These are phyloP conservation scores for Leccinum rimulosum DNA, from an alignment of 768 basidiomycete species.

Conservation along the genomic window DNA sequence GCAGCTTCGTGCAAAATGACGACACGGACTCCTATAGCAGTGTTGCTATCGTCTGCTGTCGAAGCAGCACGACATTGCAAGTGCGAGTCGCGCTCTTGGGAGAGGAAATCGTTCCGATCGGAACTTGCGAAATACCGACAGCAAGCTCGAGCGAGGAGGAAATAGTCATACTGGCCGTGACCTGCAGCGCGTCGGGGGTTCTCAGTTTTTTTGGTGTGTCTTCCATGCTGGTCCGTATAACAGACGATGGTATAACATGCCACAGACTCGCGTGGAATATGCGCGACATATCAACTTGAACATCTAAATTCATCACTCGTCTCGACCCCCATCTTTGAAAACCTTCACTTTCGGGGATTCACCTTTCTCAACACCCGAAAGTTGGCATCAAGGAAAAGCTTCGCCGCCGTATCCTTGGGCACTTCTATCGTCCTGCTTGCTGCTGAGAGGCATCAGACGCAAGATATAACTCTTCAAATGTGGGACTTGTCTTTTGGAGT, in stretches of 20 bases:
- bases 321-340: conserved; percentile 19
- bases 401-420: conserved; percentile 48
- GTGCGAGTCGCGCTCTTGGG: conserved; percentile 22
- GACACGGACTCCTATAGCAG: conserved; percentile 3
- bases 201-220: conserved; percentile 50
- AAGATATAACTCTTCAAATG: conserved; percentile 53
- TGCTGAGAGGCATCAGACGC: conserved; percentile 30
- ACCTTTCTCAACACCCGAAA: conserved; percentile 9
- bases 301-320: conserved; percentile 25
- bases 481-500: conserved; percentile 73
- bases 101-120: conserved; percentile 16
- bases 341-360: conserved; percentile 25
- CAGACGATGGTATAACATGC: background rate
- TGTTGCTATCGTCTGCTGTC: conserved; percentile 26
- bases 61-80: conserved; percentile 14
- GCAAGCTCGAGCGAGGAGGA: conserved; percentile 1
- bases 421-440: conserved; percentile 61
- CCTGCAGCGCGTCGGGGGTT: conserved; percentile 44
- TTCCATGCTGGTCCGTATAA: background rate
- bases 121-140: conserved; percentile 24
- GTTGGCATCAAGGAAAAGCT: conserved; percentile 7
- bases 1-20: conserved; percentile 27
- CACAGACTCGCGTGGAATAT: conserved; percentile 44
- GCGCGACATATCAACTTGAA: conserved; percentile 38
- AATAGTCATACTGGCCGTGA: conserved; percentile 11